Evolutionary conservation across 139 green algal species (phyloP).

Genomic region (Volvox africanus): DNA sequence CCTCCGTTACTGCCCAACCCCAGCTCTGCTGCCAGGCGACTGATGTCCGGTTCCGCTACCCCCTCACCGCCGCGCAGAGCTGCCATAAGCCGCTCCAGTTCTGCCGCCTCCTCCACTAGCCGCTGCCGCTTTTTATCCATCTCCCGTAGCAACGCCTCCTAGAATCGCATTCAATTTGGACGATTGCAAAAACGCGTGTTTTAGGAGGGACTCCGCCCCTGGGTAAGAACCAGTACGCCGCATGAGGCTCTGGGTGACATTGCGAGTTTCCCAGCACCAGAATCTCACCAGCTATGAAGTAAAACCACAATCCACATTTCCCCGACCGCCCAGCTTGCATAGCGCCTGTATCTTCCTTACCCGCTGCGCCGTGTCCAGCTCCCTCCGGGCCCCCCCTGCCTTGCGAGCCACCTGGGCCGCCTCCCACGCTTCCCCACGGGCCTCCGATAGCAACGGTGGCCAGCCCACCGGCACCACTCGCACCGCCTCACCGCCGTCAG

Average conservation of each 20-base stretch:
- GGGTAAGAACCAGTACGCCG: too few species aligned
- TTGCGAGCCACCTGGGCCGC: constrained; percentile 16
- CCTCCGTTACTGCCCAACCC: background rate
- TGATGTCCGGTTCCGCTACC: constrained; percentile 6
- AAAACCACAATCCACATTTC: background rate
- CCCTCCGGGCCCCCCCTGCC: constrained; percentile 22
- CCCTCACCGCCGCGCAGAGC: constrained; percentile 17
- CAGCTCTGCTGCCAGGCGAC: constrained; percentile 17
- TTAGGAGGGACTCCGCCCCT: too few species aligned
- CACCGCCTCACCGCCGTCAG: constrained; percentile 34
- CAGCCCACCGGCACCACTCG: constrained; percentile 42
- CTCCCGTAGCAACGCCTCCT: constrained; percentile 42
- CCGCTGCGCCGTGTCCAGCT: constrained; percentile 36
- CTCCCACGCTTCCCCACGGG: constrained; percentile 32
- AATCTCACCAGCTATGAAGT: too few species aligned
- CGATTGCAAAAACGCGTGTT: too few species aligned
- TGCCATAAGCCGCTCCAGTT: constrained; percentile 44
- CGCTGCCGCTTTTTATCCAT: constrained; percentile 51
- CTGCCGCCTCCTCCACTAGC: constrained; percentile 43
- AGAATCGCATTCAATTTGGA: background rate
- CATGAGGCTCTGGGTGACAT: too few species aligned
- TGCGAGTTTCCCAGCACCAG: too few species aligned
- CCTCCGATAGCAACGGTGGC: constrained; percentile 47
- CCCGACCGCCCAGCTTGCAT: too few species aligned
- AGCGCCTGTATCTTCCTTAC: background rate